A percentile compares a stretch with the other conserved stretches of the same genome.
Evolutionary conservation across 345 rosid species (phyloP).

Genomic region (Arabidopsis suecica): DNA sequence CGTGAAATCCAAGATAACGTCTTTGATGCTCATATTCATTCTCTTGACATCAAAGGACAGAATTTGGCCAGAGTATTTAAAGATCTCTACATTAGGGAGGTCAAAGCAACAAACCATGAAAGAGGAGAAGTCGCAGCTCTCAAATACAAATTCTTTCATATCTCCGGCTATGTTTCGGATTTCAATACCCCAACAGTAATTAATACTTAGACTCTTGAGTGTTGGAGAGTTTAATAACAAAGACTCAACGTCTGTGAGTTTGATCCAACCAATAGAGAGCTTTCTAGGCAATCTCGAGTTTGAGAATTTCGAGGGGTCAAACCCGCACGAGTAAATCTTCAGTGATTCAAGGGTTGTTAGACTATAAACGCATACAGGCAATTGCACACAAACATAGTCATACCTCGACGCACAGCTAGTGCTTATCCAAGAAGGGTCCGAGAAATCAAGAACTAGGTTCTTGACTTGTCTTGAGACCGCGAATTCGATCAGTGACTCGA

Average conservation of each 20-base stretch:
- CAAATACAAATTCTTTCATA: constrained; percentile 32
- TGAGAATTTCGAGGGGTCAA: constrained; percentile 1
- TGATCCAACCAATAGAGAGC: constrained; percentile 51
- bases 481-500: neutral
- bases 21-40: neutral
- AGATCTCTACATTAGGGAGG: neutral
- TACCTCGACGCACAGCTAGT: neutral
- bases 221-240: constrained; percentile 33
- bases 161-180: neutral
- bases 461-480: constrained; percentile 3
- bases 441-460: constrained; percentile 12
- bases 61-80: constrained; percentile 2
- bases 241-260: constrained; percentile 6
- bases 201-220: constrained; percentile 48
- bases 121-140: neutral
- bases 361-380: neutral
- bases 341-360: neutral
- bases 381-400: neutral
- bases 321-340: neutral
- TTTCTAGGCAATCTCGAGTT: constrained; percentile 28
- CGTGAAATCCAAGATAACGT: constrained; percentile 14
- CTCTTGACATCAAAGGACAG: neutral
- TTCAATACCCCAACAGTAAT: constrained; percentile 47
- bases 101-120: neutral
- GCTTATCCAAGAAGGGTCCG: neutral